Conservation (phyloP, 805 yeast genomes). For the Metschnikowia similis region DNA sequence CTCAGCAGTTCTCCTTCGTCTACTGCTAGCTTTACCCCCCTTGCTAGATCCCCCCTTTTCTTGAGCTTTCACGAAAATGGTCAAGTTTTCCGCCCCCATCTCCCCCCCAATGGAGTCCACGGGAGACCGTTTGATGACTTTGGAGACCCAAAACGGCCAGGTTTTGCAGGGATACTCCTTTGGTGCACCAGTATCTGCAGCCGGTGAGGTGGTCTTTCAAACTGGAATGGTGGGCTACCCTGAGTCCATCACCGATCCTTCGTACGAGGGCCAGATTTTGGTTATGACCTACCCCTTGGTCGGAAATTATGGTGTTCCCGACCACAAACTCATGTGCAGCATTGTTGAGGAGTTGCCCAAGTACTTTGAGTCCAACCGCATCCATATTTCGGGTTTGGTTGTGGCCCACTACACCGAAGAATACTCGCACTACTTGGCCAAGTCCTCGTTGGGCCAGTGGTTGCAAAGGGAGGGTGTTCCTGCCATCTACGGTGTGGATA, state of each 20-base stretch:
- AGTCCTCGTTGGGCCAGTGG: conserved; percentile 91
- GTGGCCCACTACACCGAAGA: conserved; percentile 97
- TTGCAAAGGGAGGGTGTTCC: conserved; percentile 87
- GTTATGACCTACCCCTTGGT: conserved; percentile 96
- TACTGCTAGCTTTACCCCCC: conserved; percentile 4
- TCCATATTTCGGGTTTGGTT: conserved; percentile 94
- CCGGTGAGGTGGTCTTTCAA: conserved; percentile 98
- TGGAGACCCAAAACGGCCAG: conserved; percentile 84
- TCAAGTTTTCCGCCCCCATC: conserved; percentile 71
- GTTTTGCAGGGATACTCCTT: conserved; percentile 93
- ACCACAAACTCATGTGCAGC: conserved; percentile 67
- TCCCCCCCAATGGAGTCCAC: conserved; percentile 85
- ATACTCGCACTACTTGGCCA: conserved; percentile 90
- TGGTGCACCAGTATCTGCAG: conserved; percentile 83
- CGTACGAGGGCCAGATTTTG: conserved; percentile 94
- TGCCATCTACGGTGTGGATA: conserved; percentile 96
- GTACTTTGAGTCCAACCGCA: conserved; percentile 87
- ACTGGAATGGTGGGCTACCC: conserved; percentile 99
- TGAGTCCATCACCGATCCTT: conserved; percentile 96
- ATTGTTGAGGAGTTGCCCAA: conserved; percentile 73
- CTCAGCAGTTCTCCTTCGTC: conserved; percentile 6
- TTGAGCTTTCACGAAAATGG: conserved; percentile 11
- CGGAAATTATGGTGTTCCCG: conserved; percentile 99
- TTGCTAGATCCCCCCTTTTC: conserved; percentile 1
- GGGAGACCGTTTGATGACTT: conserved; percentile 78